Conservation (phyloP, 2,329 filamentous ascomycete species). For the Pseudogymnoascus sp. region DNA sequence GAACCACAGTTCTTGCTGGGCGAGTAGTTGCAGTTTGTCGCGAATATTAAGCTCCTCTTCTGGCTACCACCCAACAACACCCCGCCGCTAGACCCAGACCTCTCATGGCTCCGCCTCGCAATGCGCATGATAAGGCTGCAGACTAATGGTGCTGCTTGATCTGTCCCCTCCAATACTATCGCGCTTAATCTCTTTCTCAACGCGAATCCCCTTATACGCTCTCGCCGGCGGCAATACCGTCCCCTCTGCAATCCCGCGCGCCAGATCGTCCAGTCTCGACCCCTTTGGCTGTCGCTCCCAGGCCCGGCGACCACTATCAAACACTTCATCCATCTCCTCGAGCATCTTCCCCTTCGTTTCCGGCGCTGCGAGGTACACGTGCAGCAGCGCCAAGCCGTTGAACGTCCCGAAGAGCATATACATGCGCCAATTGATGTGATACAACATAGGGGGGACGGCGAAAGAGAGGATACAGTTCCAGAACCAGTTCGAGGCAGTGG, state of each 20-base stretch:
- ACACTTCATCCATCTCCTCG: slow-evolving; percentile 71
- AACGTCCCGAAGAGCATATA: slow-evolving; percentile 73
- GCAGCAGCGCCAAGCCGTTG: slow-evolving; percentile 59
- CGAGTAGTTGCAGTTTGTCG: background rate
- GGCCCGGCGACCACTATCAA: slow-evolving; percentile 51
- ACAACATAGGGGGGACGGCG: slow-evolving; percentile 42
- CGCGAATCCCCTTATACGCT: background rate
- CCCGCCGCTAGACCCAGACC: background rate
- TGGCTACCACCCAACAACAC: background rate
- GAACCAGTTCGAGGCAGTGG: slow-evolving; percentile 70
- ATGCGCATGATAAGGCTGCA: background rate
- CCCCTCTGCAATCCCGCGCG: slow-evolving; percentile 42
- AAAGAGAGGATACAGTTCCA: slow-evolving; percentile 61
- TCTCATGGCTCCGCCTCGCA: background rate
- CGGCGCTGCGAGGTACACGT: slow-evolving; percentile 60
- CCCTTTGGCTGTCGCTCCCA: slow-evolving; percentile 44
- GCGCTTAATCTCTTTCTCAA: background rate
- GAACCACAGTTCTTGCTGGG: background rate
- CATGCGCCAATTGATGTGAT: slow-evolving; percentile 53
- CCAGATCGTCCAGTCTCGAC: slow-evolving; percentile 40
- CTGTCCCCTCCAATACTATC: background rate
- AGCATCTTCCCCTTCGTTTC: slow-evolving; percentile 67
- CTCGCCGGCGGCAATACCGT: slow-evolving; percentile 24
- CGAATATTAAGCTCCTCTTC: background rate
- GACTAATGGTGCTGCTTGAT: background rate